Base-by-base conservation (phyloP, 306 rosid genomes). In the Alnus glutinosa region DNA sequence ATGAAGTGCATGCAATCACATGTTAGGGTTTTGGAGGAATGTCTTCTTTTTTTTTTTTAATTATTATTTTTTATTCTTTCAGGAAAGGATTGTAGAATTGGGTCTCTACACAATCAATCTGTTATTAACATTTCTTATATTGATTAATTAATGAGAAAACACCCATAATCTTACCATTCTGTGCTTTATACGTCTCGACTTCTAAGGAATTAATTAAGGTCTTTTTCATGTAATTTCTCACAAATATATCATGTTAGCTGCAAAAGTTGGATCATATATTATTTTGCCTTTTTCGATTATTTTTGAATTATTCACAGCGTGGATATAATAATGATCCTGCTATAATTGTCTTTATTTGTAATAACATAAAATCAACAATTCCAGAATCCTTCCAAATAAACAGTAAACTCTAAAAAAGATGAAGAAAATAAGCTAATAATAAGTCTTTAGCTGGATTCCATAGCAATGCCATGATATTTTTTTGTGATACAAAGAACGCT, bases 31-130 rank as follows among this genome's bases (percentile, higher is more conserved):
- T 86, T 76, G 82, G 81, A 74, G 91, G 78, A 88, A 80, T 83
- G 18, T 84, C 80, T 82, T 74, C 34, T 79, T n/a, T n/a, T n/a
- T 81, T 84, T 70, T n/a, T n/a, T n/a, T n/a, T n/a, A n/a, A n/a
- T 64, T n/a, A n/a, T n/a, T 34, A 62, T 78, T 50, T 44, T 87
- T 81, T 85, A 80, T 88, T 91, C 91, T 90, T 88, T 89, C 83
- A 82, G 82, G 80, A 76, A 79, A 79, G 83, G 86, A 81, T 88
- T 87, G 83, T 91, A 71, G 84, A 83, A 84, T 87, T 90, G 88
- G 79, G 77, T 78, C 77, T 48, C 66, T 75, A 78, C 78, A 79
- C 77, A 81, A 50, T 80, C 46, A 73, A 64, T 72, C 75, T 80
- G 89, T 82, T 85, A 71, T 88, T 83, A 83, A 86, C 89, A 84